Evolutionary conservation across 495 filamentous ascomycete species (phyloP).

Genomic region (Penicillium macrosclerotiorum): DNA sequence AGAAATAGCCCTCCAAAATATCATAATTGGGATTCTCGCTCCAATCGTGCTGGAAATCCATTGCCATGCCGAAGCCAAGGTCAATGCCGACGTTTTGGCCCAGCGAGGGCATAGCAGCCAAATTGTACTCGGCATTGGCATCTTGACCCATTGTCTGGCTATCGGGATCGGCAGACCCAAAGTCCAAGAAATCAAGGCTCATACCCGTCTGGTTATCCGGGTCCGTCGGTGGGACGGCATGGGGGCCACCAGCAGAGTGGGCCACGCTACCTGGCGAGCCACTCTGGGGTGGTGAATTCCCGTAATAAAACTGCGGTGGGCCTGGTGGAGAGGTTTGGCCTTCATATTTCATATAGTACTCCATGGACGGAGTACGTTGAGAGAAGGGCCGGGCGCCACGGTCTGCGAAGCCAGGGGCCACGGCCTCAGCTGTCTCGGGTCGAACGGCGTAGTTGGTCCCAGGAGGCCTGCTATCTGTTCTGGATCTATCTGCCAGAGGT

Average conservation of each 20-base stretch:
- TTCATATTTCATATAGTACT: slow-evolving; percentile 40
- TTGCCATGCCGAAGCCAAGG: slow-evolving; percentile 71
- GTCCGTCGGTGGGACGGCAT: slow-evolving; percentile 20
- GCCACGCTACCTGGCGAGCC: slow-evolving; percentile 35
- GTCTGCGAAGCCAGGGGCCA: slow-evolving; percentile 26
- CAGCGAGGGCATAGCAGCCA: slow-evolving; percentile 27
- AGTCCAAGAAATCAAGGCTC: slow-evolving; percentile 42
- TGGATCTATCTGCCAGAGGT: slow-evolving; percentile 26
- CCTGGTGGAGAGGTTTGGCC: slow-evolving; percentile 31
- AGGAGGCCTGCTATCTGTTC: slow-evolving; percentile 12
- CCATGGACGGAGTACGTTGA: slow-evolving; percentile 37
- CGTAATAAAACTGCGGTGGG: slow-evolving; percentile 37
- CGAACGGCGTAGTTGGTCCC: slow-evolving; percentile 21
- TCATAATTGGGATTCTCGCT: slow-evolving; percentile 76
- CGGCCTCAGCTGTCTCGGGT: slow-evolving; percentile 27
- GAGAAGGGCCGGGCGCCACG: slow-evolving; percentile 24
- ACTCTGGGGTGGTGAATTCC: slow-evolving; percentile 40
- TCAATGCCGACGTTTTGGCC: slow-evolving; percentile 56
- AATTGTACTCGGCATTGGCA: slow-evolving; percentile 29
- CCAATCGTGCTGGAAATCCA: slow-evolving; percentile 76
- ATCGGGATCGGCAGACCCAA: slow-evolving; percentile 31
- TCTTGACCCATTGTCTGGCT: slow-evolving; percentile 28
- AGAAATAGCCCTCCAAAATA: slow-evolving; percentile 90
- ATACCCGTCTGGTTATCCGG: slow-evolving; percentile 31
- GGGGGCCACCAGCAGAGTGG: slow-evolving; percentile 17